Conservation (phyloP, 345 rosid species). For the Eutrema heterophyllum region DNA sequence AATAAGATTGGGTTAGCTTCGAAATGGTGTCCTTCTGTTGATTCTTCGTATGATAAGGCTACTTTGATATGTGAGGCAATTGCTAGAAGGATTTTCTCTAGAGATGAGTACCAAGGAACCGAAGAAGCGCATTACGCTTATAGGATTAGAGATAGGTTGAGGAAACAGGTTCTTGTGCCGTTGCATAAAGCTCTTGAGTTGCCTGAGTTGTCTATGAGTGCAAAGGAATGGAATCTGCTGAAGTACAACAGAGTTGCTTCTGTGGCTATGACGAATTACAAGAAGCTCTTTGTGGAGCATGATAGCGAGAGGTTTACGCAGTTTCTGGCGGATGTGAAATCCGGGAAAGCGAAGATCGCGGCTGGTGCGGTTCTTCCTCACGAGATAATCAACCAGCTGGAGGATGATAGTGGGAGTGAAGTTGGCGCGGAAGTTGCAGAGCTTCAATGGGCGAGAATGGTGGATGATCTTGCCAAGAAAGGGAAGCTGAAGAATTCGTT, state of each 20-base stretch:
- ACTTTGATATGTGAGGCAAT: slow-evolving; percentile 33
- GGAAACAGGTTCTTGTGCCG: slow-evolving; percentile 33
- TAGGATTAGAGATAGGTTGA: slow-evolving; percentile 27
- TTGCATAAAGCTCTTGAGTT: slow-evolving; percentile 20
- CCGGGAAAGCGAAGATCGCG: slow-evolving; percentile 34
- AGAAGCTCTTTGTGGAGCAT: slow-evolving; percentile 10
- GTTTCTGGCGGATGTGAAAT: slow-evolving; percentile 19
- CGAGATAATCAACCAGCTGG: slow-evolving; percentile 41
- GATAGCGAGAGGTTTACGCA: slow-evolving; percentile 19
- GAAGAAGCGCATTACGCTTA: slow-evolving; percentile 30
- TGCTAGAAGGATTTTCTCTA: slow-evolving; percentile 23
- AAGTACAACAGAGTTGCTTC: slow-evolving; percentile 32
- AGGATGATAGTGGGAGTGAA: not conserved
- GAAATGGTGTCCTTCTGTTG: slow-evolving; percentile 35
- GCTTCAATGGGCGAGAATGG: slow-evolving; percentile 62
- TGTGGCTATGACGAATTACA: slow-evolving; percentile 33
- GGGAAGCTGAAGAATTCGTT: slow-evolving; percentile 49
- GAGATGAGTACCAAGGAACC: slow-evolving; percentile 23
- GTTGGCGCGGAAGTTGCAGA: slow-evolving; percentile 40
- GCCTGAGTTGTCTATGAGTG: slow-evolving; percentile 33
- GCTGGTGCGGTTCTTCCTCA: slow-evolving; percentile 69
- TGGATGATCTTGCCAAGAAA: slow-evolving; percentile 41
- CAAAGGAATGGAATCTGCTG: slow-evolving; percentile 20
- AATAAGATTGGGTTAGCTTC: slow-evolving; percentile 26
- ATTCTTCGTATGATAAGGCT: slow-evolving; percentile 29